A percentile compares a stretch with the other conserved stretches of the same genome.
Evolutionary conservation across 176 grass and related monocot genomes (phyloP).

Genomic region (Sorghum bicolor): Sorghum_bicolor_NCBIv3 NC_012879.2:10250501-10251000

Average conservation of each 20-base stretch:
- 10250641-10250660: constrained; percentile 46
- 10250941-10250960: no score
- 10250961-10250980: no score
- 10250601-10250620: neutral
- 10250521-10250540: neutral
- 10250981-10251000: neutral
- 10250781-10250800: neutral
- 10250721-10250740: neutral
- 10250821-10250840: no score
- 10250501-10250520: constrained; percentile 1
- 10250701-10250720: neutral
- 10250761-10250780: neutral
- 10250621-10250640: constrained; percentile 18
- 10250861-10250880: no score
- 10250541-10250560: neutral
- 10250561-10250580: neutral
- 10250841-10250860: no score
- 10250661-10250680: neutral
- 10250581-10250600: neutral
- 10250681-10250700: constrained; percentile 12
- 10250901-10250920: neutral
- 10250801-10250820: neutral
- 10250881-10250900: neutral
- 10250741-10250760: neutral
- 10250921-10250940: no score